These are phyloP conservation scores for Macrocybe sp. DNA, from an alignment of 1,284 basidiomycete species.

Conservation along the genomic window DNA sequence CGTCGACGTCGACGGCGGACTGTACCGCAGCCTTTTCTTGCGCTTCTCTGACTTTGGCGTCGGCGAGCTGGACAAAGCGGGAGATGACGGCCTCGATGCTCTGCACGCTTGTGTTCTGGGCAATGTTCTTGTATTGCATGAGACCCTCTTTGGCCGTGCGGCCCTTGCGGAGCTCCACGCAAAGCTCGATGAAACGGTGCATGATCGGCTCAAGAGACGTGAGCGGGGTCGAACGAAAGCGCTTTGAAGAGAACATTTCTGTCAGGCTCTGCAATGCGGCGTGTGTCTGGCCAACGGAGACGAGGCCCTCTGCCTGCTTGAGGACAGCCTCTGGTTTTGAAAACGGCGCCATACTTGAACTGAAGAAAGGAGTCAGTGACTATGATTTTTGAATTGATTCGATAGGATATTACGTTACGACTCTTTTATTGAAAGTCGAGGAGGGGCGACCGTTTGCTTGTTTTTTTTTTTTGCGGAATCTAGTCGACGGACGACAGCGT, in stretches of 20 bases:
- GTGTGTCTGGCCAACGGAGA: conserved; percentile 85
- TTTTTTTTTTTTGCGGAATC: conserved; percentile 5
- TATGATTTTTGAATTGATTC: background rate
- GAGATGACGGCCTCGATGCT: conserved; percentile 94
- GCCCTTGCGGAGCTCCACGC: conserved; percentile 93
- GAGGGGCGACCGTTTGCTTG: conserved; percentile 1
- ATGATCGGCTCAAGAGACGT: conserved; percentile 94
- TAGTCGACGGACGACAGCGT: background rate
- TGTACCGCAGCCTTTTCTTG: conserved; percentile 79
- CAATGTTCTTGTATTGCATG: conserved; percentile 96
- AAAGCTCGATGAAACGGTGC: conserved; percentile 91
- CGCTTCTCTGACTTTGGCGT: conserved; percentile 84
- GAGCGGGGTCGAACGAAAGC: conserved; percentile 90
- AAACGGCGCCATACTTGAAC: conserved; percentile 73
- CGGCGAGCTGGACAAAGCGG: conserved; percentile 84
- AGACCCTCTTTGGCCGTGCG: conserved; percentile 93
- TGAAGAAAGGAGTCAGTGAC: background rate
- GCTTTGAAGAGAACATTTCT: conserved; percentile 91
- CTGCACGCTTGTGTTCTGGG: conserved; percentile 87
- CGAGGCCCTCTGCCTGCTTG: conserved; percentile 88
- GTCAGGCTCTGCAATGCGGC: conserved; percentile 87
- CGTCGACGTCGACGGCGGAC: conserved; percentile 77
- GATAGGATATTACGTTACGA: no score
- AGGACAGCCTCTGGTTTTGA: conserved; percentile 90
- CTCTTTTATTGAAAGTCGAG: no score